These are phyloP conservation scores for Terana coerulea DNA, from an alignment of 768 basidiomycete species.

Conservation along the genomic window DNA sequence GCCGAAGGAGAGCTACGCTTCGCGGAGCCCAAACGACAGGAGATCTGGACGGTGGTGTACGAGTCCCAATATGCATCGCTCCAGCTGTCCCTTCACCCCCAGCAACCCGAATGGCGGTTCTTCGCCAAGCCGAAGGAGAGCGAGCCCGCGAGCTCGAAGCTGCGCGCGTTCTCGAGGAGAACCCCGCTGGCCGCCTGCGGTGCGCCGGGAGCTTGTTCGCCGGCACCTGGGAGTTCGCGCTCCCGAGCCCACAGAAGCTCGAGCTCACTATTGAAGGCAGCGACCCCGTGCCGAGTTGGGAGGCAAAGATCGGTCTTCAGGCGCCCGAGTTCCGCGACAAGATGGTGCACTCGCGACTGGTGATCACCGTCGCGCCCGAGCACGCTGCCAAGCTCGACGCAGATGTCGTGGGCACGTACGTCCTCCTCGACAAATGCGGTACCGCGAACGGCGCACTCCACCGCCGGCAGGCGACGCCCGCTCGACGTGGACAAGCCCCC, in stretches of 20 bases:
- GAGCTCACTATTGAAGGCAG: conserved; percentile 60
- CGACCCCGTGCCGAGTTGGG: conserved; percentile 80
- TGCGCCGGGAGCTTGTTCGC: conserved; percentile 55
- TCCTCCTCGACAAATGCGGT: conserved; percentile 80
- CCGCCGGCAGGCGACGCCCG: conserved; percentile 43
- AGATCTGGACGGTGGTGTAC: conserved; percentile 81
- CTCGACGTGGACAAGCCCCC: conserved; percentile 49
- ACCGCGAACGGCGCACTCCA: conserved; percentile 85
- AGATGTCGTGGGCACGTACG: conserved; percentile 77
- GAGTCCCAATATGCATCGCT: conserved; percentile 66
- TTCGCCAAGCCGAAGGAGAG: conserved; percentile 64
- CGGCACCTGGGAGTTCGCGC: conserved; percentile 77
- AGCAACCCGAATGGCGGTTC: conserved; percentile 83
- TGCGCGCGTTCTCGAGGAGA: conserved; percentile 64
- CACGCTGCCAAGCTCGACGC: conserved; percentile 58
- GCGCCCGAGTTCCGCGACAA: conserved; percentile 63
- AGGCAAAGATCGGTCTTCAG: conserved; percentile 70
- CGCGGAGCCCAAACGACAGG: conserved; percentile 81
- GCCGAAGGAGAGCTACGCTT: conserved; percentile 70
- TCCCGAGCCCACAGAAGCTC: conserved; percentile 58
- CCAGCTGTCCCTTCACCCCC: conserved; percentile 73
- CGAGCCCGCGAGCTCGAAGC: conserved; percentile 75
- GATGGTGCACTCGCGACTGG: conserved; percentile 61
- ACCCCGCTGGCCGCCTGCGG: conserved; percentile 73
- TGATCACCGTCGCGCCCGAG: conserved; percentile 53